Percentiles rank a stretch among this genome's conserved stretches.
Conservation (phyloP, 1,139 yeast genomes). For the Schwanniomyces etchellsii region DNA sequence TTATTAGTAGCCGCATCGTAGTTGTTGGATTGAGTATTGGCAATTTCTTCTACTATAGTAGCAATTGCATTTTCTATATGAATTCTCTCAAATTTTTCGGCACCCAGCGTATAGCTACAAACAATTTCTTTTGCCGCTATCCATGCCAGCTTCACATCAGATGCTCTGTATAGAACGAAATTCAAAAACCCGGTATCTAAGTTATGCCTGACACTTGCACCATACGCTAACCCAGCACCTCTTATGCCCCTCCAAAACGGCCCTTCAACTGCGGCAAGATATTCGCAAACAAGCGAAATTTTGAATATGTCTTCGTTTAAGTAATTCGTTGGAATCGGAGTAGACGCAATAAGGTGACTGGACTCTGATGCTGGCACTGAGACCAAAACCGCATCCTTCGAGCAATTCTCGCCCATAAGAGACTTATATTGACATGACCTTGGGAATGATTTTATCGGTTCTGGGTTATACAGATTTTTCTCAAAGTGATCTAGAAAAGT, state of each 20-base stretch:
- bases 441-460: slow-evolving; percentile 31
- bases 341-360: slow-evolving; percentile 59
- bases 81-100: slow-evolving; percentile 46
- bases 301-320: slow-evolving; percentile 64
- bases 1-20: slow-evolving; percentile 62
- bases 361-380: slow-evolving; percentile 87
- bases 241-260: slow-evolving; percentile 97
- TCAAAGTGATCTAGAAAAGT: slow-evolving; percentile 24
- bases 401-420: slow-evolving; percentile 48
- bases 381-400: slow-evolving; percentile 55
- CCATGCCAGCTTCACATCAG: slow-evolving; percentile 75
- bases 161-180: slow-evolving; percentile 72
- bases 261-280: slow-evolving; percentile 86
- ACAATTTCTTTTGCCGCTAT: slow-evolving; percentile 63
- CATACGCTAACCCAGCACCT: slow-evolving; percentile 94
- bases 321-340: slow-evolving; percentile 63
- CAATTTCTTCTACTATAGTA: slow-evolving; percentile 64
- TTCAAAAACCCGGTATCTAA: slow-evolving; percentile 65
- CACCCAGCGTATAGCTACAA: slow-evolving; percentile 53
- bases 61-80: slow-evolving; percentile 71
- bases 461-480: neutral
- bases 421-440: slow-evolving; percentile 52
- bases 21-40: slow-evolving; percentile 56
- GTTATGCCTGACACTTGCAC: slow-evolving; percentile 58
- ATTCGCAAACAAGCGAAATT: slow-evolving; percentile 69